These are phyloP conservation scores for Ogataea degrootiae DNA, from an alignment of 805 yeast genomes.

Conservation along the genomic window DNA sequence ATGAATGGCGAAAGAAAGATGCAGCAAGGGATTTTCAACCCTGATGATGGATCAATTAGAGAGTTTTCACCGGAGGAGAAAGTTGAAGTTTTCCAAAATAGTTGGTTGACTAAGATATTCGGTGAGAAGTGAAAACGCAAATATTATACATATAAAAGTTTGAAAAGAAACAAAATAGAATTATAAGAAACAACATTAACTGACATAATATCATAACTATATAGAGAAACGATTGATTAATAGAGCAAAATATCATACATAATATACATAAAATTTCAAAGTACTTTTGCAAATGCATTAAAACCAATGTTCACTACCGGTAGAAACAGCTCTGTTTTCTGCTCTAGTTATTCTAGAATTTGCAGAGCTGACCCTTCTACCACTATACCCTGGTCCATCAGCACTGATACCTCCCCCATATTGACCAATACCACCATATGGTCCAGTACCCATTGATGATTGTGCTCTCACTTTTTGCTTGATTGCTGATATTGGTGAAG, in stretches of 20 bases:
- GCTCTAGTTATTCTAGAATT: too few species aligned
- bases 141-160: constrained; percentile 15
- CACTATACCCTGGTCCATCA: background rate
- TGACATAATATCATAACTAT: too few species aligned
- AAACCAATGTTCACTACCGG: too few species aligned
- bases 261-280: too few species aligned
- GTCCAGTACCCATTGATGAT: constrained; percentile 15
- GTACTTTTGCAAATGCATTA: too few species aligned
- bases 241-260: too few species aligned
- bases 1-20: constrained; percentile 38
- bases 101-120: constrained; percentile 38
- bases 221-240: too few species aligned
- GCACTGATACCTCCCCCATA: too few species aligned
- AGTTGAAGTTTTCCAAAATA: constrained; percentile 30
- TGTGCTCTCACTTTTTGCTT: constrained; percentile 20
- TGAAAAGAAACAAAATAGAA: too few species aligned
- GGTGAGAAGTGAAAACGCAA: constrained; percentile 33
- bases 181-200: too few species aligned
- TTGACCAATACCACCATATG: too few species aligned
- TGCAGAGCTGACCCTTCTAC: constrained; percentile 6
- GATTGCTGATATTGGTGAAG: constrained; percentile 18
- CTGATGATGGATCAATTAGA: constrained; percentile 40
- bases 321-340: too few species aligned
- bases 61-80: constrained; percentile 40
- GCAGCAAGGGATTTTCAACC: constrained; percentile 41